These are phyloP conservation scores for Hypoxylon fragiforme DNA, from an alignment of 495 filamentous ascomycete species.

Conservation along the genomic window DNA sequence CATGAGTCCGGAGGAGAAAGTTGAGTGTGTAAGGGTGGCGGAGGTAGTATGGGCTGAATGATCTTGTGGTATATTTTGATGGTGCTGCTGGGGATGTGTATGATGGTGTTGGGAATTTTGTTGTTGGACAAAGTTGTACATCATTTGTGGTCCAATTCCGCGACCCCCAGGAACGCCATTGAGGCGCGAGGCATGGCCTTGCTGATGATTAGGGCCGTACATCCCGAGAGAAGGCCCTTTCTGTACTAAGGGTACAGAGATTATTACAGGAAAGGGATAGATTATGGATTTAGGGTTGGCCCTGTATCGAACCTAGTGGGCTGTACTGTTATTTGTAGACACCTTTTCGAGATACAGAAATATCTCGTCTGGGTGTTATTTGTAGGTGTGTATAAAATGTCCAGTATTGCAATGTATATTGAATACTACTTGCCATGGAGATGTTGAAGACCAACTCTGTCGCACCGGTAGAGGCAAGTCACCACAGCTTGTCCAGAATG, in stretches of 20 bases:
- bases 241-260: background rate
- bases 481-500: conserved; percentile 10
- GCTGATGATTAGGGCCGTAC: conserved; percentile 81
- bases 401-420: conserved; percentile 13
- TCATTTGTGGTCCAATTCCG: conserved; percentile 59
- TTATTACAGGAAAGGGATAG: background rate
- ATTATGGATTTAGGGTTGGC: background rate
- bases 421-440: conserved; percentile 28
- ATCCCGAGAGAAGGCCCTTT: conserved; percentile 55
- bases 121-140: conserved; percentile 70
- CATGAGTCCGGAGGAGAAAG: conserved; percentile 74
- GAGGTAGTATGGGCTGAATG: conserved; percentile 65
- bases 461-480: conserved; percentile 3
- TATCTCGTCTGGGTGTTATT: too few relatives aligned
- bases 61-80: conserved; percentile 71
- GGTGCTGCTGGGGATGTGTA: conserved; percentile 69
- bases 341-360: background rate
- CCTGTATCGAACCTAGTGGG: too few relatives aligned
- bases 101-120: conserved; percentile 69
- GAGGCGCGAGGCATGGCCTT: conserved; percentile 74
- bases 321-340: background rate
- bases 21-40: conserved; percentile 72
- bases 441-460: conserved; percentile 13
- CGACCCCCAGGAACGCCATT: conserved; percentile 57
- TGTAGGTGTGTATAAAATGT: conserved; percentile 12